These are phyloP conservation scores for Geranium incanum DNA, from an alignment of 441 rosid genomes.

Conservation along the genomic window DNA sequence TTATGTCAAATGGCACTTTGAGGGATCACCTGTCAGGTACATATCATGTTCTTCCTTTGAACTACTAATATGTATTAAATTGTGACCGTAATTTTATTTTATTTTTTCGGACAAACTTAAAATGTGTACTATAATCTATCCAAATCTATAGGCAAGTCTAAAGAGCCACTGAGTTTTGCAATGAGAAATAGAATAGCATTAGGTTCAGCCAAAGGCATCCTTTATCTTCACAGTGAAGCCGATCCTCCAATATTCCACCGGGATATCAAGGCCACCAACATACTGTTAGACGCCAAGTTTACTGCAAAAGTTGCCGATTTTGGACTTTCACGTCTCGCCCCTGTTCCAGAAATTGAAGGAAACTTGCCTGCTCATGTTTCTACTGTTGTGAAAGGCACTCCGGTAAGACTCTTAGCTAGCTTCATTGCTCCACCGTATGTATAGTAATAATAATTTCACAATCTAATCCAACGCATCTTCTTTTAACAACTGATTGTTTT, in stretches of 20 bases:
- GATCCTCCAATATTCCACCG: conserved; percentile 92
- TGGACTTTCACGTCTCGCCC: conserved; percentile 92
- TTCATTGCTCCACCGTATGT: not conserved
- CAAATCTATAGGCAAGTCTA: conserved; percentile 39
- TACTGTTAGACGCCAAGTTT: conserved; percentile 61
- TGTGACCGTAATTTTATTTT: not conserved
- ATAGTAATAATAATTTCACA: not conserved
- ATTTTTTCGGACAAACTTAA: not conserved
- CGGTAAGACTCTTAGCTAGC: conserved; percentile 40
- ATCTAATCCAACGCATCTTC: not conserved
- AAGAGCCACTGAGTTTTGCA: conserved; percentile 52
- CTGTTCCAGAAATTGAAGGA: conserved; percentile 77
- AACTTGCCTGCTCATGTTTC: conserved; percentile 68
- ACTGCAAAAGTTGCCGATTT: conserved; percentile 93
- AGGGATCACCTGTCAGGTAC: conserved; percentile 83
- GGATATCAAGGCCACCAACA: conserved; percentile 95
- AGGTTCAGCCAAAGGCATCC: conserved; percentile 81
- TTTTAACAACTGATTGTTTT: not conserved
- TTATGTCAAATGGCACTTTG: conserved; percentile 79
- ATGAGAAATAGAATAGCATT: conserved; percentile 62
- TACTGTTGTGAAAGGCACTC: conserved; percentile 95
- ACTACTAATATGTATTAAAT: not conserved
- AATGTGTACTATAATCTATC: not conserved
- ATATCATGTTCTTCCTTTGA: conserved; percentile 6
- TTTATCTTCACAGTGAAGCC: conserved; percentile 89